These are phyloP conservation scores for Kazachstania bromeliacearum DNA, from an alignment of 805 yeast species.

Conservation along the genomic window DNA sequence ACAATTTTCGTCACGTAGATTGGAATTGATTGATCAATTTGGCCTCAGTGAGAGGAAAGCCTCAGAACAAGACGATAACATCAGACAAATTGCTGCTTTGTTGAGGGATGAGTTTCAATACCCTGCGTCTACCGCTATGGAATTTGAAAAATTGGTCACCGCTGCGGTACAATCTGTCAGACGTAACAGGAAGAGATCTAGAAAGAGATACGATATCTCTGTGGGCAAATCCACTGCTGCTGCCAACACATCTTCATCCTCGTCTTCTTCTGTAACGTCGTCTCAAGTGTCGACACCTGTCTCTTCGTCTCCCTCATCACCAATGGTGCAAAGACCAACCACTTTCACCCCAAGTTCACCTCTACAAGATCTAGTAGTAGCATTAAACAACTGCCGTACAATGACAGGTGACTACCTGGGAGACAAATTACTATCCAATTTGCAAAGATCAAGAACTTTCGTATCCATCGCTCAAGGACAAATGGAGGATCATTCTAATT, in stretches of 20 bases:
- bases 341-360: neutral
- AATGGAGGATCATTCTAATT: no score
- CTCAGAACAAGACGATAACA: slow-evolving; percentile 81
- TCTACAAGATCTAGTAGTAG: neutral
- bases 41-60: slow-evolving; percentile 62
- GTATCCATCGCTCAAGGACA: slow-evolving; percentile 15
- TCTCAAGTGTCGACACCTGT: neutral
- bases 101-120: slow-evolving; percentile 72
- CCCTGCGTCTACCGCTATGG: slow-evolving; percentile 46
- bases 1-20: slow-evolving; percentile 77
- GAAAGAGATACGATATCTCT: slow-evolving; percentile 24
- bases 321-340: neutral
- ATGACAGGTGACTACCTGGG: no score
- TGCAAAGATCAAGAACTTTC: slow-evolving; percentile 54
- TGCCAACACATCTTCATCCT: neutral
- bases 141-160: slow-evolving; percentile 82
- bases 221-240: neutral
- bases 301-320: slow-evolving; percentile 1
- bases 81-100: slow-evolving; percentile 66
- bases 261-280: neutral
- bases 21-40: slow-evolving; percentile 77
- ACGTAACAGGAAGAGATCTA: slow-evolving; percentile 70
- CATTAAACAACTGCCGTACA: no score
- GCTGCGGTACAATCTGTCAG: slow-evolving; percentile 94
- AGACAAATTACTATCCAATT: neutral